phyloP scores from a whole-genome alignment of 352 stramenopile species.

The Phytophthora pinifolia region DNA sequence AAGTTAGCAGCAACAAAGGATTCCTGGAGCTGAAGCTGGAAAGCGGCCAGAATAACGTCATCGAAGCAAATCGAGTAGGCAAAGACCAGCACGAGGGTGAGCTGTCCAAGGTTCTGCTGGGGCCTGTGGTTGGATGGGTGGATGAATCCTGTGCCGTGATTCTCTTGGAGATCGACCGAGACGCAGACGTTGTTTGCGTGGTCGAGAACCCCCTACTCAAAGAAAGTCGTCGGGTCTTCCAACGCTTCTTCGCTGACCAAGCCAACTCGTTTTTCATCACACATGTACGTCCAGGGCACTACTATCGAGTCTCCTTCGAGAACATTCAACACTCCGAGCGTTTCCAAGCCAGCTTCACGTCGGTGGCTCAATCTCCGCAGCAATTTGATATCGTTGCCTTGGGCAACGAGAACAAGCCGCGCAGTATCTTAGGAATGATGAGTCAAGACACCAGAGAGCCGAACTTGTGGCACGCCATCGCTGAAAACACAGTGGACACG shows the following conservation, averaged over 20 bases:
- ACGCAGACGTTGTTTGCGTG: slow-evolving; percentile 51
- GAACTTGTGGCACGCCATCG: slow-evolving; percentile 33
- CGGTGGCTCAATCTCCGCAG: slow-evolving; percentile 24
- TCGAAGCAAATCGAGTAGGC: slow-evolving; percentile 17
- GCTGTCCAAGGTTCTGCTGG: slow-evolving; percentile 45
- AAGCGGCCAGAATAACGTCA: slow-evolving; percentile 1
- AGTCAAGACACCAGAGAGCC: slow-evolving; percentile 1
- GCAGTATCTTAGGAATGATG: slow-evolving; percentile 1
- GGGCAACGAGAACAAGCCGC: slow-evolving; percentile 29
- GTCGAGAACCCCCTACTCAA: slow-evolving; percentile 53
- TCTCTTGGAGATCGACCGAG: slow-evolving; percentile 66
- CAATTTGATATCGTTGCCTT: slow-evolving; percentile 44
- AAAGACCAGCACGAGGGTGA: slow-evolving; percentile 19
- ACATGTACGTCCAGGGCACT: slow-evolving; percentile 55
- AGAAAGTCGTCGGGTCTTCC: slow-evolving; percentile 43
- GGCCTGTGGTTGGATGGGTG: slow-evolving; percentile 74
- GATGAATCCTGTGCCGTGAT: slow-evolving; percentile 55
- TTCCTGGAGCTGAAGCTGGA: slow-evolving; percentile 29
- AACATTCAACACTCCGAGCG: slow-evolving; percentile 43
- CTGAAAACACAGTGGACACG: slow-evolving; percentile 24
- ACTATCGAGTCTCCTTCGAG: slow-evolving; percentile 53
- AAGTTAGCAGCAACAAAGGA: slow-evolving; percentile 28
- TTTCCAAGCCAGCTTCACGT: slow-evolving; percentile 55
- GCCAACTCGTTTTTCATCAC: slow-evolving; percentile 68
- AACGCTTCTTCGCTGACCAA: slow-evolving; percentile 45